Base-by-base conservation (phyloP, 108 stramenopile genomes). In the Schizochytrium sp. region DNA sequence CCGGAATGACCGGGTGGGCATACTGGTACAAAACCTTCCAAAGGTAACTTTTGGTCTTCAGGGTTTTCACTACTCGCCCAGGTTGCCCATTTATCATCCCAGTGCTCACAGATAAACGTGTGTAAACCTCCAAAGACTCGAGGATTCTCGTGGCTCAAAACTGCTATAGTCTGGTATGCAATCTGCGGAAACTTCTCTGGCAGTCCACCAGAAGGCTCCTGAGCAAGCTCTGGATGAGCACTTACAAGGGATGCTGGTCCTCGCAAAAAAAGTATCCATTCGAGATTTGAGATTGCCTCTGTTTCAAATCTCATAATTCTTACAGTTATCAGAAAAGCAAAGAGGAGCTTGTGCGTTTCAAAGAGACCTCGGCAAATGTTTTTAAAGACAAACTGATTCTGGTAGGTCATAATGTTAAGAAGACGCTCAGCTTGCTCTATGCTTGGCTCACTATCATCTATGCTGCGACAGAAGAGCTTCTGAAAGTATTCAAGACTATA, bases 401-500 rank as follows among this genome's bases (percentile, higher is more conserved):
- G 89, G 55, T 89, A 89, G n/a, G 88, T 89, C 69, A 73, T 91
- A 90, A 89, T 88, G 56, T 72, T 89, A 1, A 49, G 53, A 42
- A 92, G 72, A 42, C 92, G 88, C 41, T 12, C 47, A 28, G 42
- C 76, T 61, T 17, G 69, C 15, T 89, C 88, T 28, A 87, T 56
- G 13, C 88, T 90, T 19, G 69, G 76, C 57, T 91, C 92, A 57
- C 90, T 41, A 57, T 91, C 90, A n/a, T 46, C 44, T 44, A 72
- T 41, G 8, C 69, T 38, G 38, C 38, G 4, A 44, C 3, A 12
- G 47, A 88, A 87, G 17, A 61, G 87, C 28, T 89, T 88, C 60
- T 83, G 56, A 45, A 92, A 92, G 89, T 91, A 92, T 13, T 87
- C 83, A 41, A 92, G 90, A 57, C 88, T 89, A 87, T 92, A 92